Percentiles rank a stretch among this genome's conserved stretches.
phyloP scores from a whole-genome alignment of 371 early-diverging fungal species.

The Thermomucor indicae-seudaticae region DNA sequence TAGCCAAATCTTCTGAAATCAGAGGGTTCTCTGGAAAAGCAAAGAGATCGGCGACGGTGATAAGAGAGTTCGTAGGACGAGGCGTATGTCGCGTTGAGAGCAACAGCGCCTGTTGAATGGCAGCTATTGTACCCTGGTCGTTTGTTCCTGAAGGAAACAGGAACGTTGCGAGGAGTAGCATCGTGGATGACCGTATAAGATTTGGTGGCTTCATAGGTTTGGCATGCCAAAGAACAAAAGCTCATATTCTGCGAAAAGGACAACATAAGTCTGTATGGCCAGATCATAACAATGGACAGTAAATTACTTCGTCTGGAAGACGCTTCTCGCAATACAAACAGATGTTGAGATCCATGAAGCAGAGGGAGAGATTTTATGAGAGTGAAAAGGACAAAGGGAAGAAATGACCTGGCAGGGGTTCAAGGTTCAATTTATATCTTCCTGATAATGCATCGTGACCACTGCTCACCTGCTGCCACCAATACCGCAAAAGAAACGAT shows the following conservation, averaged over 20 bases:
- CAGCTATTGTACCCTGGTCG: not conserved
- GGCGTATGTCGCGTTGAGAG: slow-evolving; percentile 2
- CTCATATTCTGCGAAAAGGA: slow-evolving; percentile 2
- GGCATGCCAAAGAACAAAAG: slow-evolving; percentile 14
- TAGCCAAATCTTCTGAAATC: not conserved
- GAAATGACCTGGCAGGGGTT: not conserved
- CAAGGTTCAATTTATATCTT: not conserved
- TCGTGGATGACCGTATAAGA: not conserved
- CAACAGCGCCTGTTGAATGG: not conserved
- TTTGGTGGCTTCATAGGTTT: slow-evolving; percentile 17
- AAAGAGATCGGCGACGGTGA: slow-evolving; percentile 19
- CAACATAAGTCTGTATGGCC: not conserved
- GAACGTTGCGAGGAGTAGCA: not conserved
- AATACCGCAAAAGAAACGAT: too few species aligned
- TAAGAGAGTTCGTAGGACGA: slow-evolving; percentile 13
- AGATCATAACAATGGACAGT: not conserved
- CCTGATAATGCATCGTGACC: too few species aligned
- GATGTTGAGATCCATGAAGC: slow-evolving; percentile 20
- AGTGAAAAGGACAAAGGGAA: not conserved
- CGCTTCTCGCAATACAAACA: slow-evolving; percentile 23
- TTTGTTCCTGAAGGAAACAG: not conserved
- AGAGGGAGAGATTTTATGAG: not conserved
- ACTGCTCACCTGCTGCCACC: too few species aligned
- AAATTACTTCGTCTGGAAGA: slow-evolving; percentile 11
- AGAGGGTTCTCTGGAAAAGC: not conserved